These are phyloP conservation scores for Candida railenensis DNA, from an alignment of 805 yeast species.

Conservation along the genomic window DNA sequence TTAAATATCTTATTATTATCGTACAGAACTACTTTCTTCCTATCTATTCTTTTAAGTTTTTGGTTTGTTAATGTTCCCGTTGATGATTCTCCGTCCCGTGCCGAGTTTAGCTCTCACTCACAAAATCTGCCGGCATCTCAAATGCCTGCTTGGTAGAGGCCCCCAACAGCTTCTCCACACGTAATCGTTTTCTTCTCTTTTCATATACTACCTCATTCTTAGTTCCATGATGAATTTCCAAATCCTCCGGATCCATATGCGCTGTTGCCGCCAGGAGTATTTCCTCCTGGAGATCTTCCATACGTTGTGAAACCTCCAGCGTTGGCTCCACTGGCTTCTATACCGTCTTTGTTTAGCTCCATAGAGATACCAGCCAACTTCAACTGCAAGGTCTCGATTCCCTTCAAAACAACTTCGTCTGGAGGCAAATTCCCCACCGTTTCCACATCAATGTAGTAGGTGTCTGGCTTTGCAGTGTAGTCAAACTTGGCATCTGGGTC, in stretches of 20 bases:
- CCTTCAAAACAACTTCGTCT: constrained; percentile 82
- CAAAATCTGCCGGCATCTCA: too few relatives aligned
- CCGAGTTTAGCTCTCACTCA: not conserved
- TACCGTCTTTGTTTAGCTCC: constrained; percentile 53
- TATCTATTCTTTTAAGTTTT: not conserved
- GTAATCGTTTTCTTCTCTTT: not conserved
- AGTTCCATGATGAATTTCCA: constrained; percentile 33
- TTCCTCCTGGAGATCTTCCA: constrained; percentile 43
- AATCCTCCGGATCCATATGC: constrained; percentile 35
- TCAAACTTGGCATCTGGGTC: constrained; percentile 84
- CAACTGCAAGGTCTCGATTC: constrained; percentile 80
- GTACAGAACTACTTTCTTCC: constrained; percentile 1
- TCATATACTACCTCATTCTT: not conserved
- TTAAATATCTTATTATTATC: not conserved
- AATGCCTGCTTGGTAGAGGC: too few relatives aligned
- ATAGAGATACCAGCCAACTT: constrained; percentile 86
- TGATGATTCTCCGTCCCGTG: not conserved
- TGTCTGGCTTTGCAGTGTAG: constrained; percentile 75
- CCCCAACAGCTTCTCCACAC: too few relatives aligned
- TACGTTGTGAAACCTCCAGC: constrained; percentile 49
- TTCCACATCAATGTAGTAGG: constrained; percentile 86
- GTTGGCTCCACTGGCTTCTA: constrained; percentile 39
- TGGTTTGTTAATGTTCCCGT: not conserved
- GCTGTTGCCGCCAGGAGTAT: constrained; percentile 24
- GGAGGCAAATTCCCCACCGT: constrained; percentile 89